These are phyloP conservation scores for Xylaria hypoxylon DNA, from an alignment of 2,329 filamentous ascomycete species.

Conservation along the genomic window DNA sequence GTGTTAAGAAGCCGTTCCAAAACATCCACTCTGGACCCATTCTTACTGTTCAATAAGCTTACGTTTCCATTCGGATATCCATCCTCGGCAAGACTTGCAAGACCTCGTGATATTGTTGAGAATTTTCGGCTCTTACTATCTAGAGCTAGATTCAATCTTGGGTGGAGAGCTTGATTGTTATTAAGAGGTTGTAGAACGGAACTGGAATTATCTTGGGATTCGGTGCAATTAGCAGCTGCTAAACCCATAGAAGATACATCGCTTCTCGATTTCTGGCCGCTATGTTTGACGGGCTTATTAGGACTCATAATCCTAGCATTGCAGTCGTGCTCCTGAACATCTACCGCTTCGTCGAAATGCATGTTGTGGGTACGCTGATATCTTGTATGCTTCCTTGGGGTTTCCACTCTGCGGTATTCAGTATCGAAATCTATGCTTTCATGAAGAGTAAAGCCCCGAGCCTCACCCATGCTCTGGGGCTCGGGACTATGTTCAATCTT, in stretches of 20 bases:
- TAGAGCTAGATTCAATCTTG: constrained; percentile 21
- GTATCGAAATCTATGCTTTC: constrained; percentile 73
- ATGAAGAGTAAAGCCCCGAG: constrained; percentile 54
- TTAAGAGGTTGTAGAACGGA: constrained; percentile 12
- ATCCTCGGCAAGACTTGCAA: constrained; percentile 47
- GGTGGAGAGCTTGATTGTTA: constrained; percentile 21
- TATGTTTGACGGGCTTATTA: neutral
- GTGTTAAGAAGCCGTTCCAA: constrained; percentile 45
- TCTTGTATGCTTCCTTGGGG: constrained; percentile 55
- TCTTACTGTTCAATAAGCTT: neutral
- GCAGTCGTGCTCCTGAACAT: neutral
- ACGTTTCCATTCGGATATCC: constrained; percentile 32
- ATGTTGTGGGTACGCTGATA: constrained; percentile 28
- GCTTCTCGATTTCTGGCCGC: neutral
- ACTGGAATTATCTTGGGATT: neutral
- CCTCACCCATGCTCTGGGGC: constrained; percentile 46
- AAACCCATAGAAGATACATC: neutral
- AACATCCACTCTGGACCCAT: constrained; percentile 25
- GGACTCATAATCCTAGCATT: neutral
- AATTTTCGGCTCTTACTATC: constrained; percentile 3
- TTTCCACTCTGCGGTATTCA: constrained; percentile 57
- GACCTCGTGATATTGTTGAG: constrained; percentile 29
- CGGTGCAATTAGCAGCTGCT: neutral
- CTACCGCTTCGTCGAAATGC: neutral
- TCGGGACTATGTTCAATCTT: constrained; percentile 59